Percentiles rank a stretch among this genome's conserved stretches.
phyloP scores from a whole-genome alignment of 371 early-diverging fungal species.

The Funneliformis caledonium region DNA sequence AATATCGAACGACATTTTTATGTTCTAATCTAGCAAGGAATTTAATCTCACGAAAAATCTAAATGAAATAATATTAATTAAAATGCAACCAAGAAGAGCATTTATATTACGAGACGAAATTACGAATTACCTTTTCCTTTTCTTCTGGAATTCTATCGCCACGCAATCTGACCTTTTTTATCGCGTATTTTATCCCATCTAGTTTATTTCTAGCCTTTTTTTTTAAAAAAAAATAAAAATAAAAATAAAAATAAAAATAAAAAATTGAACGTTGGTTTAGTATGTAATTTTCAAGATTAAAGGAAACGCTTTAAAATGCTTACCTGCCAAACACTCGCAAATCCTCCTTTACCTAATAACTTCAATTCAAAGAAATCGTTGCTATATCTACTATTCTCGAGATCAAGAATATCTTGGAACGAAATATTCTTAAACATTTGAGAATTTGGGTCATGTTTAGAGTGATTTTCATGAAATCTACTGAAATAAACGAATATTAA shows the following conservation, averaged over 20 bases:
- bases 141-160: constrained; percentile 61
- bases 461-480: neutral
- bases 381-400: constrained; percentile 75
- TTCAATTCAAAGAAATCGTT: constrained; percentile 84
- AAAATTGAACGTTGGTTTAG: neutral
- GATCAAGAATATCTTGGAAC: constrained; percentile 56
- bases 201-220: constrained; percentile 65
- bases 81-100: neutral
- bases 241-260: neutral
- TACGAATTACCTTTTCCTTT: constrained; percentile 55
- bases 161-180: constrained; percentile 80
- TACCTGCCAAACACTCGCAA: constrained; percentile 86
- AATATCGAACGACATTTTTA: constrained; percentile 91
- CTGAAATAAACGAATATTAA: neutral
- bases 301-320: constrained; percentile 6
- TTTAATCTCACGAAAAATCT: constrained; percentile 84
- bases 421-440: constrained; percentile 13
- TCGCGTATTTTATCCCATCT: constrained; percentile 89
- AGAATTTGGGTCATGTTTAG: neutral
- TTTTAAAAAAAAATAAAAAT: neutral
- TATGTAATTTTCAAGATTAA: neutral
- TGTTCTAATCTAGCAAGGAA: constrained; percentile 86
- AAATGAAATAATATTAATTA: neutral
- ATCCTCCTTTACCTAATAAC: constrained; percentile 91
- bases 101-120: neutral